These are phyloP conservation scores for Musa troglodytarum DNA, from an alignment of 176 grass and related monocot species.

Conservation along the genomic window DNA sequence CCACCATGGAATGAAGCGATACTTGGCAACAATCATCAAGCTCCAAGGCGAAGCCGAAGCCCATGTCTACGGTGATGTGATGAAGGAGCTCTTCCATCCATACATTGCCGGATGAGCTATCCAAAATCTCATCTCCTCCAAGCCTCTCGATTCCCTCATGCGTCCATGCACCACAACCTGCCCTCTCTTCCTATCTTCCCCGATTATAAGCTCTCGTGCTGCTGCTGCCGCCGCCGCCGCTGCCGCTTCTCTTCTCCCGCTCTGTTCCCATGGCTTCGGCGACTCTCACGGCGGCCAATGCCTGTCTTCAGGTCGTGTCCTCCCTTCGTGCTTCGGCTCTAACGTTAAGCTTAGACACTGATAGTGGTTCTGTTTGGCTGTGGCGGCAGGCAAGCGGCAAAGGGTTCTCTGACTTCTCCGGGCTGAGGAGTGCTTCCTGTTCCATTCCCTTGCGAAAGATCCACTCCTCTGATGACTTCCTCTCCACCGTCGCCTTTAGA, in stretches of 20 bases:
- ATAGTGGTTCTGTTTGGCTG: background rate
- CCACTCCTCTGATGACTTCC: constrained; percentile 11
- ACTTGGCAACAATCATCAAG: background rate
- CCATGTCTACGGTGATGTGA: background rate
- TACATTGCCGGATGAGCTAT: constrained; percentile 24
- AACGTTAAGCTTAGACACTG: background rate
- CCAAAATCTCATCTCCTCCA: constrained; percentile 35
- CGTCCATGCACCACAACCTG: constrained; percentile 30
- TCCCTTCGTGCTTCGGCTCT: background rate
- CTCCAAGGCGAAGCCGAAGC: no score
- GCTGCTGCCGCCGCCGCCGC: background rate
- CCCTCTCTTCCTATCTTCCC: constrained; percentile 3
- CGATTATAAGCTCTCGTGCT: background rate
- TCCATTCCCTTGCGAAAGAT: constrained; percentile 15
- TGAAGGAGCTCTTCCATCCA: constrained; percentile 15
- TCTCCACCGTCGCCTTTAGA: constrained; percentile 13
- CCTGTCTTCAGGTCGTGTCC: constrained; percentile 34
- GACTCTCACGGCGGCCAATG: constrained; percentile 42
- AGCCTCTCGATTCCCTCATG: constrained; percentile 17
- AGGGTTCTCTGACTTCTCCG: constrained; percentile 3
- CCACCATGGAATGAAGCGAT: background rate
- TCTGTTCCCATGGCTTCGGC: constrained; percentile 24
- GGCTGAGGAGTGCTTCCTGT: constrained; percentile 1
- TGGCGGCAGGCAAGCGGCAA: background rate
- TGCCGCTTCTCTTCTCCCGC: constrained; percentile 6